Base-by-base conservation (phyloP, 768 basidiomycete species). In the Kwoniella newhampshirensis region DNA sequence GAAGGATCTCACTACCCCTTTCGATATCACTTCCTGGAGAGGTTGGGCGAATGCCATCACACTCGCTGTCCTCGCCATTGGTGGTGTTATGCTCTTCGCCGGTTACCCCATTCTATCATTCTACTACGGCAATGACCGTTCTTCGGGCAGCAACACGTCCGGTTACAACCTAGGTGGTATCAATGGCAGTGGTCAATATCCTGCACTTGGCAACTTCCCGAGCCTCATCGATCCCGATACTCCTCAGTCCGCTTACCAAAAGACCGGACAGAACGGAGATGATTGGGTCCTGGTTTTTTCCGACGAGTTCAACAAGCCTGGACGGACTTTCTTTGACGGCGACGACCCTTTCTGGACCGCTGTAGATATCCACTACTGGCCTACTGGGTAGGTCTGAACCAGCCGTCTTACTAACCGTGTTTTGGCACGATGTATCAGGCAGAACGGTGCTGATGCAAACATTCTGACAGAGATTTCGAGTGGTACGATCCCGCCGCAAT, bases 241-340 rank as follows among this genome's bases (percentile, higher is more conserved):
- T 2, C 89, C 89, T 0, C 18, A 41, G 8, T 45, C 57, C 12
- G 67, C 64, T 60, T 78, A 62, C 74, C 81, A 39, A 81, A 79
- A n/a, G 79, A 84, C 72, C 82, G 83, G 12, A 80, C 58, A 60
- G 64, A 81, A 86, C 21, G 77, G 79, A 9, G 76, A 81, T 49
- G 81, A 63, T 63, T 85, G 75, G 83, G 85, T 67, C 54, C 81
- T 94, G 12, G 85, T 91, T 3, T 92, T 90, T 75, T 89, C 87
- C 37, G 91, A 93, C 75, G 91, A 93, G 75, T 93, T 93, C 77
- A 85, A 93, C 57, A 79, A 78, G 7, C 85, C 87, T 4, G 86
- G 87, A 15, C 83, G 91, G 35, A 83, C 86, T 0, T 92, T 92
- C 74, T 89, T 87, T 74, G 57, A 59, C 13, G 87, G 87, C 4